Percentiles rank a stretch among this genome's conserved stretches.
These are phyloP conservation scores for Pleurotus platypus DNA, from an alignment of 768 basidiomycete species.

Conservation along the genomic window DNA sequence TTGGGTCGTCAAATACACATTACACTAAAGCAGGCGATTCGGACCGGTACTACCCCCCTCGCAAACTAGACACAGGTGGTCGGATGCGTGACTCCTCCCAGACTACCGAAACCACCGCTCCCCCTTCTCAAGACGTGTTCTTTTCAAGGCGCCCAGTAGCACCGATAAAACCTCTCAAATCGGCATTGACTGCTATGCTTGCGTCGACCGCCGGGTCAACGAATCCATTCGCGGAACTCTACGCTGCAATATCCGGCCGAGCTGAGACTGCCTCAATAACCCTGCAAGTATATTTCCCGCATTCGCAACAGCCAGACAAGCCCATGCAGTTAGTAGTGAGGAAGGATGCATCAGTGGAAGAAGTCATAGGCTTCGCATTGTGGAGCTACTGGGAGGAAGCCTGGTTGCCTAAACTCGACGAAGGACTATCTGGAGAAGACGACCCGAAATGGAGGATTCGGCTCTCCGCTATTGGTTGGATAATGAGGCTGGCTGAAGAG, in stretches of 20 bases:
- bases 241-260: conserved; percentile 81
- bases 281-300: conserved; percentile 84
- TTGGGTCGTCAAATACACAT: conserved; percentile 41
- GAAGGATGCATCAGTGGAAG: conserved; percentile 89
- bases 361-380: conserved; percentile 89
- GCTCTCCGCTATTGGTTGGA: conserved; percentile 85
- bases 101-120: conserved; percentile 9
- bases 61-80: conserved; percentile 17
- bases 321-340: conserved; percentile 74
- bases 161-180: conserved; percentile 42
- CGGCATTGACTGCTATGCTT: conserved; percentile 72
- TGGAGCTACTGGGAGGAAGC: conserved; percentile 94
- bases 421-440: conserved; percentile 54
- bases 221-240: conserved; percentile 87
- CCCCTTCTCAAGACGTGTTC: conserved; percentile 25
- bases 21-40: conserved; percentile 19
- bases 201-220: conserved; percentile 60
- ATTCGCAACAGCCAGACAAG: conserved; percentile 53
- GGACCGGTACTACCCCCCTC: conserved; percentile 13
- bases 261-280: conserved; percentile 58
- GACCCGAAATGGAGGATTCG: conserved; percentile 56
- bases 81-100: conserved; percentile 4
- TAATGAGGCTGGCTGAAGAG: conserved; percentile 89
- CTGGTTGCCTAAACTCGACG: conserved; percentile 74
- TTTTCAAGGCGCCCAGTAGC: conserved; percentile 54